Evolutionary conservation across 768 basidiomycete species (phyloP).

Genomic region (Mrakia hoshinonis): DNA sequence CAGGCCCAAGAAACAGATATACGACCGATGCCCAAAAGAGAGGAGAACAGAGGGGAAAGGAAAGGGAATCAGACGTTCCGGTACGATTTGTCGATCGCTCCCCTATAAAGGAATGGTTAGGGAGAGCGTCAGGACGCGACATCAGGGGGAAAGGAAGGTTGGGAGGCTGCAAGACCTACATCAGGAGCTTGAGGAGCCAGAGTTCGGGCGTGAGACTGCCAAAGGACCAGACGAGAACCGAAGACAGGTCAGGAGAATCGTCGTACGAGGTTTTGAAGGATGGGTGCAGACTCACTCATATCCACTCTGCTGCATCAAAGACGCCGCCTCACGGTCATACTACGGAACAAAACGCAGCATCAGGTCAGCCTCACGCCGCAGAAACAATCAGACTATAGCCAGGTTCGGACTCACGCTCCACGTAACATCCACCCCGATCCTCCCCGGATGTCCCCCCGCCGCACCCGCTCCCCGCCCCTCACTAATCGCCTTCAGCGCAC

Average conservation of each 20-base stretch:
- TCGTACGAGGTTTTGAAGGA: background rate
- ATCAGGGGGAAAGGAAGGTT: background rate
- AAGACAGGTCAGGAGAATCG: background rate
- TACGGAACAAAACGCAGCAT: background rate
- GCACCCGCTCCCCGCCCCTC: background rate
- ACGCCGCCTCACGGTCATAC: background rate
- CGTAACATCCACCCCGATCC: constrained; percentile 6
- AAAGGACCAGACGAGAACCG: too few relatives aligned
- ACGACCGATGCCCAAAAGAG: too few relatives aligned
- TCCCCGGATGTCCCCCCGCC: background rate
- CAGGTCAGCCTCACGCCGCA: background rate
- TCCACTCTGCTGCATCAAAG: background rate
- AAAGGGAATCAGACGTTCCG: background rate
- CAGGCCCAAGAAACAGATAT: too few relatives aligned
- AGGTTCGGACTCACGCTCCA: background rate
- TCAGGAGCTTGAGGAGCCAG: constrained; percentile 1
- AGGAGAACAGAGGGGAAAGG: too few relatives aligned
- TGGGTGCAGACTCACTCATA: background rate
- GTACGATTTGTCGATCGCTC: constrained; percentile 1
- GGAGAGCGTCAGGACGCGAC: background rate
- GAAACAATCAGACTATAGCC: background rate
- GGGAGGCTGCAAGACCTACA: background rate
- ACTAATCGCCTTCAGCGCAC: background rate
- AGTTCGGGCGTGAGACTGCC: background rate
- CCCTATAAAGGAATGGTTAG: background rate